Conservation (phyloP, 1,139 yeast species). For the Citeromyces hawaiiensis region DNA sequence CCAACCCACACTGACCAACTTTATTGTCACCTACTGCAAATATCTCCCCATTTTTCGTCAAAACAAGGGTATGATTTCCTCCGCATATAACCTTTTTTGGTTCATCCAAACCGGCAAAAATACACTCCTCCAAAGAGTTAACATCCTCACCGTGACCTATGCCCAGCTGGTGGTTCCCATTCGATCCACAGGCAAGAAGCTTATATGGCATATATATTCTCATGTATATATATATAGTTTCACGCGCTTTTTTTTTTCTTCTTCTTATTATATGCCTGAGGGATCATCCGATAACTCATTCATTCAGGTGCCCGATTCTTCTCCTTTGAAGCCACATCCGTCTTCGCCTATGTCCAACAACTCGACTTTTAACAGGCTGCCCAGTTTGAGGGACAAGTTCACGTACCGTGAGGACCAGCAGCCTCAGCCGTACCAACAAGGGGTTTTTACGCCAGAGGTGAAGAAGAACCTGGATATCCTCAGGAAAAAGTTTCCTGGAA, state of each 20-base stretch:
- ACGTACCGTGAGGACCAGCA: slow-evolving; percentile 11
- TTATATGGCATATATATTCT: slow-evolving; percentile 10
- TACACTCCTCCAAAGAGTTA: slow-evolving; percentile 13
- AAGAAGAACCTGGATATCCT: slow-evolving; percentile 31
- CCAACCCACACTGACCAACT: slow-evolving; percentile 37
- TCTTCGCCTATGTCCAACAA: slow-evolving; percentile 5
- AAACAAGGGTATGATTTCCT: slow-evolving; percentile 72
- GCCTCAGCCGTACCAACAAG: not conserved
- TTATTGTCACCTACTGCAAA: slow-evolving; percentile 50
- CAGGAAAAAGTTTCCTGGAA: slow-evolving; percentile 29
- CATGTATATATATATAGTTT: not conserved
- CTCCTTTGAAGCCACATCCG: slow-evolving; percentile 17
- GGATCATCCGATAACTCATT: slow-evolving; percentile 8
- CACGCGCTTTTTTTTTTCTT: not conserved
- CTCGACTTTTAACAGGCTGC: slow-evolving; percentile 8
- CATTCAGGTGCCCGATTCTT: slow-evolving; percentile 32
- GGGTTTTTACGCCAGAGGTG: slow-evolving; percentile 8
- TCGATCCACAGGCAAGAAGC: slow-evolving; percentile 63
- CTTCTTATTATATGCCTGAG: not conserved
- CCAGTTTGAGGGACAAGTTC: slow-evolving; percentile 17
- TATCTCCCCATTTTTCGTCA: slow-evolving; percentile 37
- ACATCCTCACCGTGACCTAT: slow-evolving; percentile 42
- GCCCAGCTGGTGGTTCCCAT: slow-evolving; percentile 73
- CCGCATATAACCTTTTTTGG: slow-evolving; percentile 50
- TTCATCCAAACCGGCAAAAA: slow-evolving; percentile 2